Evolutionary conservation across 805 yeast genomes (phyloP), one percentile per base, ranked within the genome.

Genomic region (Dipodascus geniculatus): DNA sequence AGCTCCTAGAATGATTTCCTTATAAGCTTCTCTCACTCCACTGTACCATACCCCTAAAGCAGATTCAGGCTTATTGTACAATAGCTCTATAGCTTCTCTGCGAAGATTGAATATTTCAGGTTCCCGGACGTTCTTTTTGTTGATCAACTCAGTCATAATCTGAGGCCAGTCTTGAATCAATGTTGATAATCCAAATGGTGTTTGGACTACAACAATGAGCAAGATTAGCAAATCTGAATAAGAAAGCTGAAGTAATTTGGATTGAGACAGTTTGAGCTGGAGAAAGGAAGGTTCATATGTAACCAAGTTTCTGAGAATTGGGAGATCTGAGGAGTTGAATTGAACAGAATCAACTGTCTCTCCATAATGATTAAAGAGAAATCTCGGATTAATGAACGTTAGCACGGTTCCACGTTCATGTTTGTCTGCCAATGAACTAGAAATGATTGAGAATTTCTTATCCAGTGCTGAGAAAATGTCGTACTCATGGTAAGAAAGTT

Each of bases 151-250:
- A 33, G 62, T 63, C 63, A 69, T 57, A 11, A 64, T 57, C 3
- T 51, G 48, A 1, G 71, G 65, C 70, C 70, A 69, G 1, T 54
- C 53, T 11, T 52, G 49, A 1, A 68, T 53, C 9, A 71, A 55
- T 20, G 57, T 63, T 1, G 50, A 28, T 9, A 58, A 42, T 2
- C 69, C 65, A 57, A 65, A 61, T 1, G 59, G 38, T 1, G 59
- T 55, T 3, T 51, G 22, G 0, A 65, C 53, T n/a, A 72, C 47
- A 1, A 60, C 55, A 3, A 42, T 52, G 47, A 69, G 19, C 2
- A 69, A 31, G 28, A 61, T 57, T 49, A 67, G 50, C 31, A 67
- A 58, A 20, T 59, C 63, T 2, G 55, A 56, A 2, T 60, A 56
- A n/a, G 64, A 63, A 49, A 69, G 57, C 16, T 51, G 56, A 14